Conservation (phyloP, 2,329 filamentous ascomycete species). For the Thermothelomyces thermophilus region DNA sequence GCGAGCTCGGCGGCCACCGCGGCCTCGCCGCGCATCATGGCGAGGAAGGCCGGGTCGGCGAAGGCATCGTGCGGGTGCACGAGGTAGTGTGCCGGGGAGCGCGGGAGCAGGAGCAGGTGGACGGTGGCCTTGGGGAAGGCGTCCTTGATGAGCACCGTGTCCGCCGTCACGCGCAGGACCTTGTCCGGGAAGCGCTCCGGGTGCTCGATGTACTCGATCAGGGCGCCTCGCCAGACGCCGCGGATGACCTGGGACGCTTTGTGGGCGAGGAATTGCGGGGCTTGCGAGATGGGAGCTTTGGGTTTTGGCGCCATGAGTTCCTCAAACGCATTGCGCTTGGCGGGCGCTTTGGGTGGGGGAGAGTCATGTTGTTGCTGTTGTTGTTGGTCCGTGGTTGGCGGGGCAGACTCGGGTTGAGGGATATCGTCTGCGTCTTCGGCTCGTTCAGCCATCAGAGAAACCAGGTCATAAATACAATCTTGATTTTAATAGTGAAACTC, state of each 20-base stretch:
- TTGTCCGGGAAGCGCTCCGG: slow-evolving; percentile 54
- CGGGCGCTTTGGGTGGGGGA: background rate
- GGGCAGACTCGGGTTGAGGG: background rate
- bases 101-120: slow-evolving; percentile 83
- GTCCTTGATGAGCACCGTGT: slow-evolving; percentile 74
- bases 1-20: slow-evolving; percentile 57
- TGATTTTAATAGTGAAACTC: background rate
- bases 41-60: slow-evolving; percentile 62
- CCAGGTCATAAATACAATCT: background rate
- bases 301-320: slow-evolving; percentile 48
- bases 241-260: slow-evolving; percentile 14
- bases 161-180: slow-evolving; percentile 60
- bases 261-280: slow-evolving; percentile 7
- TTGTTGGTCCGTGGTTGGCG: background rate
- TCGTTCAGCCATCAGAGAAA: slow-evolving; percentile 7
- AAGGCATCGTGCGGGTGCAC: slow-evolving; percentile 75
- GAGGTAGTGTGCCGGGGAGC: slow-evolving; percentile 52
- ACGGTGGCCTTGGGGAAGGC: slow-evolving; percentile 78
- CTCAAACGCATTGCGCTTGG: slow-evolving; percentile 35
- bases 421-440: slow-evolving; percentile 16
- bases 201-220: slow-evolving; percentile 59
- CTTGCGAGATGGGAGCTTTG: slow-evolving; percentile 28
- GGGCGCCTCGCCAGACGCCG: slow-evolving; percentile 44
- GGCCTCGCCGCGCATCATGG: slow-evolving; percentile 54
- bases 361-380: background rate